phyloP scores from a whole-genome alignment of 305 asterid species.

The Striga hermonthica region DNA sequence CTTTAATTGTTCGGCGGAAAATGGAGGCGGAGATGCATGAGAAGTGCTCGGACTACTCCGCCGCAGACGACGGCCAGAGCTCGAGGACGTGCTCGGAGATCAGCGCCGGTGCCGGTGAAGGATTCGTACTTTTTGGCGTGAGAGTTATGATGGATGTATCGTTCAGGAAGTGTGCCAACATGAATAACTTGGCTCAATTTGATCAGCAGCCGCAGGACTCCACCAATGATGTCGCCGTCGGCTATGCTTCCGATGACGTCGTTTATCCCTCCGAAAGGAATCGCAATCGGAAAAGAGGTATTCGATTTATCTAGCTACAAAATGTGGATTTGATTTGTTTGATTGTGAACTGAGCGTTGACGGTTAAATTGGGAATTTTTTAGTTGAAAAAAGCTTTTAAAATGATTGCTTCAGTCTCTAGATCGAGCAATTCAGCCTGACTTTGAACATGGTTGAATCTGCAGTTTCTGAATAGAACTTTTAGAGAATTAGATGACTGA shows the following conservation, averaged over 20 bases:
- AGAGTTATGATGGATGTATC: conserved; percentile 75
- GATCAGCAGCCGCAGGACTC: conserved; percentile 65
- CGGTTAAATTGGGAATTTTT: not conserved
- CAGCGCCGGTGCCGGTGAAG: conserved; percentile 41
- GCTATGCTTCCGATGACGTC: conserved; percentile 88
- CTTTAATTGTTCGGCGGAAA: conserved; percentile 15
- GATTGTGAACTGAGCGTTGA: not conserved
- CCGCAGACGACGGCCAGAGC: conserved; percentile 43
- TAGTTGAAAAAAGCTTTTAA: not conserved
- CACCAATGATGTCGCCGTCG: conserved; percentile 54
- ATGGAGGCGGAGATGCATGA: conserved; percentile 33
- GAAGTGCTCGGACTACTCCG: conserved; percentile 34
- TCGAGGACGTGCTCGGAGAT: conserved; percentile 40
- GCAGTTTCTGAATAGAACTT: not conserved
- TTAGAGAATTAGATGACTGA: not conserved
- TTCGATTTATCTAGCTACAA: too few relatives aligned
- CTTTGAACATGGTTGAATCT: not conserved
- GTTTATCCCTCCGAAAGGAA: conserved; percentile 79
- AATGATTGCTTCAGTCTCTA: not conserved
- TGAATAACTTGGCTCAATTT: conserved; percentile 74
- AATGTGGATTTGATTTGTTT: not conserved
- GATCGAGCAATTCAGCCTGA: not conserved
- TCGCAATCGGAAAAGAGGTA: conserved; percentile 90
- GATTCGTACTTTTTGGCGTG: conserved; percentile 93
- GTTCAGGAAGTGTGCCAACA: conserved; percentile 82